Base-by-base conservation (phyloP, 2,329 filamentous ascomycete genomes). In the Pseudopithomyces maydicus region DNA sequence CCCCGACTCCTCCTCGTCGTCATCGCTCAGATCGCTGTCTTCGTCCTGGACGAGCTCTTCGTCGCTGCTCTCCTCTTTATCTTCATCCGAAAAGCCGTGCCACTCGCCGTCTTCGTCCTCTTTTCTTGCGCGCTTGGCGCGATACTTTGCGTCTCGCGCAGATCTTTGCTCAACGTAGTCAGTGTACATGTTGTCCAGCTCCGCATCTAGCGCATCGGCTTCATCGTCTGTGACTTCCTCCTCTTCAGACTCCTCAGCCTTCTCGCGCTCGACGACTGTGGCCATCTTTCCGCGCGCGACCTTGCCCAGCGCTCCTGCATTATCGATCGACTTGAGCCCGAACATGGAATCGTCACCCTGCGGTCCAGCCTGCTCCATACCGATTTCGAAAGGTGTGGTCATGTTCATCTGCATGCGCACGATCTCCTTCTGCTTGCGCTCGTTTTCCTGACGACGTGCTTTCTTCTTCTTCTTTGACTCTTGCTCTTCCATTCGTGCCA, bases 351-450 rank as follows among this genome's bases (percentile, higher is more conserved):
- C 90, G 41, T 92, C 88, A 22, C 91, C 93, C 48, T 85, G 81
- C 0, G 91, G 90, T 0, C 91, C 91, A 22, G 85, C 79, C 76
- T 95, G 92, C 72, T 97, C 95, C 79, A 96, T 85, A 69, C 95
- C 95, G 61, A 99, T 97, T 63, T 99, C 95, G 82, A 92, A 95
- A 7, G 95, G 95, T 0, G 92, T 90, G 2, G 89, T 89, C 95
- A 99, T 99, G 79, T 97, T 89, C 81, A 99, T 87, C 77, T 99
- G 95, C 89, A 99, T 90, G 33, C 95, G 88, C n/a, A 96, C 84
- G 58, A 98, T 92, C 63, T 98, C 95, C 66, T 91, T 95, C 66
- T 95, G 91, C 77, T 96, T 98, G 75, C 88, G 88, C 76, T 99
- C 95, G 64, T 99, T 99, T 58, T 96, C 92, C 67, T 85, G 90